These are phyloP conservation scores for Tricholoma saponaceum DNA, from an alignment of 768 basidiomycete genomes.

Conservation along the genomic window DNA sequence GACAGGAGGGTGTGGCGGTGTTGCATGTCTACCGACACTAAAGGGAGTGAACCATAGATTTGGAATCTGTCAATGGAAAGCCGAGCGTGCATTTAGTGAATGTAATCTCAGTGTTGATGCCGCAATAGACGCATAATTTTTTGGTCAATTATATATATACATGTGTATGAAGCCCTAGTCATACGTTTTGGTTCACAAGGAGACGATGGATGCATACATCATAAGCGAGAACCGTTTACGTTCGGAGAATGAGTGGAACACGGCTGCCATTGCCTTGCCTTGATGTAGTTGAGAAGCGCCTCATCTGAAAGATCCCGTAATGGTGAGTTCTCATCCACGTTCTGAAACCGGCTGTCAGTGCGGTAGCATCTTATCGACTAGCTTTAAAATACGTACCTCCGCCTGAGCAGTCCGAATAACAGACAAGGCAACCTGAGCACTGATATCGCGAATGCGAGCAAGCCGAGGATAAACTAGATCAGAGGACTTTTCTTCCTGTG, in stretches of 20 bases:
- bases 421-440: constrained; percentile 54
- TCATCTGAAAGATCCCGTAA: constrained; percentile 46
- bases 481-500: constrained; percentile 46
- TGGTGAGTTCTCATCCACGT: constrained; percentile 40
- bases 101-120: constrained; percentile 23
- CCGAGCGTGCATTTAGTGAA: constrained; percentile 9
- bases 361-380: too few relatives aligned
- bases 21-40: constrained; percentile 71
- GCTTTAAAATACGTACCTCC: constrained; percentile 37
- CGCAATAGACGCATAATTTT: constrained; percentile 28
- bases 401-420: constrained; percentile 63
- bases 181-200: background rate
- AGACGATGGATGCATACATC: background rate
- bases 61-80: constrained; percentile 65
- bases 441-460: constrained; percentile 61
- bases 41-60: constrained; percentile 91
- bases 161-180: too few relatives aligned
- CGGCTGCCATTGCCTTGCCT: constrained; percentile 56
- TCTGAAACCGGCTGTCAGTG: constrained; percentile 20
- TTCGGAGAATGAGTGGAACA: constrained; percentile 14
- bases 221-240: constrained; percentile 1
- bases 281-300: constrained; percentile 44
- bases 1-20: constrained; percentile 86
- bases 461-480: constrained; percentile 69
- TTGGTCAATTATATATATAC: background rate